A percentile compares a stretch with the other conserved stretches of the same genome.
These are phyloP conservation scores for Globisporangium perplexum DNA, from an alignment of 352 stramenopile species.

Conservation along the genomic window DNA sequence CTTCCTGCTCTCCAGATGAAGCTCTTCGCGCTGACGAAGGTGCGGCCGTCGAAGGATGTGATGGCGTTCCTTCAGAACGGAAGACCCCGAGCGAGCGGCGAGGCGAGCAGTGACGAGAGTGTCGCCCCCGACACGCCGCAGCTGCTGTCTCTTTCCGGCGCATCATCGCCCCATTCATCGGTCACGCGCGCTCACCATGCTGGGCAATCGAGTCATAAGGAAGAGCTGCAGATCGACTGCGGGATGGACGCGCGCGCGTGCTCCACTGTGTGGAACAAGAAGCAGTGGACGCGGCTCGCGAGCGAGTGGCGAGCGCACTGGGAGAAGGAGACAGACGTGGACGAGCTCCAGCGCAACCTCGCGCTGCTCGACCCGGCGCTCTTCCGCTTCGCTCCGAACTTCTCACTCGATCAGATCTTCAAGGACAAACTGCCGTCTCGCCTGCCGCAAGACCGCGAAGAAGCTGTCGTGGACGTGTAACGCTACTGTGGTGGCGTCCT, in stretches of 20 bases:
- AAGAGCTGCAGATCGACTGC: constrained; percentile 9
- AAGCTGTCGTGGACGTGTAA: constrained; percentile 71
- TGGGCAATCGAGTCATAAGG: neutral
- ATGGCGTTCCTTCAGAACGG: constrained; percentile 30
- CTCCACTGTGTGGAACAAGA: constrained; percentile 36
- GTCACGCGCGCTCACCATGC: neutral
- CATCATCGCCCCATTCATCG: neutral
- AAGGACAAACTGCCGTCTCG: constrained; percentile 70
- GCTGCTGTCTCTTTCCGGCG: neutral
- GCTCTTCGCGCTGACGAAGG: constrained; percentile 27
- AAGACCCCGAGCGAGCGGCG: constrained; percentile 9
- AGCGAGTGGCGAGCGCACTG: constrained; percentile 44
- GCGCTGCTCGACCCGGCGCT: constrained; percentile 22
- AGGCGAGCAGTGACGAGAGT: neutral
- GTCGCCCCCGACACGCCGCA: neutral
- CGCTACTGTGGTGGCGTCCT: too few species aligned
- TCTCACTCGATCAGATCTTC: constrained; percentile 65
- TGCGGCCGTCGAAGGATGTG: constrained; percentile 39
- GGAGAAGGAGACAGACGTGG: constrained; percentile 35
- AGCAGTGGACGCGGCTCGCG: constrained; percentile 34
- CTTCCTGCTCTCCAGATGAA: constrained; percentile 46
- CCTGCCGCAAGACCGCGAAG: constrained; percentile 55
- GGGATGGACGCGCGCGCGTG: constrained; percentile 9
- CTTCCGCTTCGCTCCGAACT: constrained; percentile 18
- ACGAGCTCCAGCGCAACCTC: constrained; percentile 23